phyloP scores from a whole-genome alignment of 2,329 filamentous ascomycete species.

The Alternaria sp. region DNA sequence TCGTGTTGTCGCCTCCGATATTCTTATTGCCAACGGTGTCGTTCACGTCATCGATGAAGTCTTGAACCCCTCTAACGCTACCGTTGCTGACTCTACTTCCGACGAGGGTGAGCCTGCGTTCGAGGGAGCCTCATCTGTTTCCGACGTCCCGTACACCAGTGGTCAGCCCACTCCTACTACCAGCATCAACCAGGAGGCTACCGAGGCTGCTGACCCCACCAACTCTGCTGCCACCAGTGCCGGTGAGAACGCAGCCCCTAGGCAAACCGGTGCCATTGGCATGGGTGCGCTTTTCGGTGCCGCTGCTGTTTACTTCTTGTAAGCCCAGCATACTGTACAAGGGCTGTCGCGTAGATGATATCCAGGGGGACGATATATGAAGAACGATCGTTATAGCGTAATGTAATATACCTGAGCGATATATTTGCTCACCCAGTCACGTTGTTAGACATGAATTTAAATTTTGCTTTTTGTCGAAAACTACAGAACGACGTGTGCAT shows the following conservation, averaged over 20 bases:
- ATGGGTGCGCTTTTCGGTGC: constrained; percentile 59
- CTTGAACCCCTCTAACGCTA: constrained; percentile 62
- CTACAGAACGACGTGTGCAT: not conserved
- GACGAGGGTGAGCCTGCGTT: constrained; percentile 63
- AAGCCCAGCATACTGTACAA: not conserved
- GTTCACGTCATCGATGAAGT: constrained; percentile 66
- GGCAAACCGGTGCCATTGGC: constrained; percentile 55
- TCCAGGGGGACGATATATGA: not conserved
- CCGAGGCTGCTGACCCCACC: constrained; percentile 28
- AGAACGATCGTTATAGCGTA: constrained; percentile 14
- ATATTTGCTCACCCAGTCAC: not conserved
- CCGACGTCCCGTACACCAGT: constrained; percentile 64
- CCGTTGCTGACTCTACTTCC: constrained; percentile 54
- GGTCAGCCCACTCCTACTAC: constrained; percentile 60
- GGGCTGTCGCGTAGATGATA: not conserved
- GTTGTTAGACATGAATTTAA: not conserved
- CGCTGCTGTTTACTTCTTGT: constrained; percentile 48
- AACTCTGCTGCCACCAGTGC: constrained; percentile 30
- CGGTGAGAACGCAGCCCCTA: constrained; percentile 32
- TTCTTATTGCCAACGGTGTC: constrained; percentile 58
- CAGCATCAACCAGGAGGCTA: constrained; percentile 47
- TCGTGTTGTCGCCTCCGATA: constrained; percentile 52
- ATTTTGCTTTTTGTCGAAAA: not conserved
- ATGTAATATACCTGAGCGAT: constrained; percentile 13
- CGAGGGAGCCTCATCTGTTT: constrained; percentile 58